phyloP scores from a whole-genome alignment of 169 alveolate species.

The Condylostoma magnum region DNA sequence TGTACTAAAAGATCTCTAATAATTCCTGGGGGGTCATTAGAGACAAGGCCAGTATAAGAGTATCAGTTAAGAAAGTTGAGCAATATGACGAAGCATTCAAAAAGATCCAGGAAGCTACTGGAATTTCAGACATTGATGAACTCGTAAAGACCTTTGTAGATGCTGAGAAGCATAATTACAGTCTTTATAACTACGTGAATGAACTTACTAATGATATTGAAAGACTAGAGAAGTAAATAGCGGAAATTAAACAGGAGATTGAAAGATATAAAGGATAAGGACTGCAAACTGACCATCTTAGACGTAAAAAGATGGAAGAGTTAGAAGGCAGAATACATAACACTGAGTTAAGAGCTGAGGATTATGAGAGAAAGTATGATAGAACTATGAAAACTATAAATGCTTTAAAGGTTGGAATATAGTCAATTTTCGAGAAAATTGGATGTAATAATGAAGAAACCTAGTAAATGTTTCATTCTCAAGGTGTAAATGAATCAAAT shows the following conservation, averaged over 20 bases:
- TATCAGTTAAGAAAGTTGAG: constrained; percentile 82
- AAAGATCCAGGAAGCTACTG: constrained; percentile 87
- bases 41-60: constrained; percentile 39
- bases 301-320: constrained; percentile 65
- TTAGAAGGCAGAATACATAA: constrained; percentile 72
- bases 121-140: constrained; percentile 75
- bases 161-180: constrained; percentile 86
- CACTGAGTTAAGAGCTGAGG: constrained; percentile 67
- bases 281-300: constrained; percentile 8
- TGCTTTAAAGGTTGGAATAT: constrained; percentile 47
- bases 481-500: constrained; percentile 45
- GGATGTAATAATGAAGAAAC: constrained; percentile 39
- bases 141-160: constrained; percentile 72
- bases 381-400: constrained; percentile 46
- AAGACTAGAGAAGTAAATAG: constrained; percentile 71
- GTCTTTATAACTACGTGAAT: constrained; percentile 79
- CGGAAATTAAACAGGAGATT: constrained; percentile 66
- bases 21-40: constrained; percentile 35
- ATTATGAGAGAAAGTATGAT: constrained; percentile 69
- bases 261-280: constrained; percentile 39
- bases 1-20: constrained; percentile 22
- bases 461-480: constrained; percentile 15
- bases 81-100: constrained; percentile 22
- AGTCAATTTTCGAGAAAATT: constrained; percentile 40
- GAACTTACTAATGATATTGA: constrained; percentile 83